Percentiles rank a stretch among this genome's conserved stretches.
Evolutionary conservation across 2,329 filamentous ascomycete genomes (phyloP).

Genomic region (Chrysoporthe austroafricana): DNA sequence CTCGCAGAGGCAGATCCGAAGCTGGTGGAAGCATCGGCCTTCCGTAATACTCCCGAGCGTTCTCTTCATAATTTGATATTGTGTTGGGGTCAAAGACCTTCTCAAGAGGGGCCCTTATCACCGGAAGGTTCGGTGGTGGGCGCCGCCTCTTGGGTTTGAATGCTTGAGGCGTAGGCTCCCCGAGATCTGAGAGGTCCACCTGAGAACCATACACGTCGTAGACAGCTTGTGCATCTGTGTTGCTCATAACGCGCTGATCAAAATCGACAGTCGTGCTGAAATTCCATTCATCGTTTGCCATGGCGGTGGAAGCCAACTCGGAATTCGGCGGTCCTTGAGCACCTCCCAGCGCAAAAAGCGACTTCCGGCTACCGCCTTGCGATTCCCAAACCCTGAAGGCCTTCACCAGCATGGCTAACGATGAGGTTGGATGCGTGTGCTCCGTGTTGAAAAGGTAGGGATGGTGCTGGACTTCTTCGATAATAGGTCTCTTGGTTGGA

Average conservation of each 20-base stretch:
- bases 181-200: constrained; percentile 49
- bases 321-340: constrained; percentile 55
- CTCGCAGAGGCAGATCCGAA: constrained; percentile 63
- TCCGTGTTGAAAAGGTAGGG: constrained; percentile 68
- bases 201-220: constrained; percentile 60
- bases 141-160: constrained; percentile 56
- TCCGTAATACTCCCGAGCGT: constrained; percentile 64
- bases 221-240: constrained; percentile 60
- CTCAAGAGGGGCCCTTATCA: constrained; percentile 62
- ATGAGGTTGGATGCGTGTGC: constrained; percentile 64
- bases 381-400: constrained; percentile 78
- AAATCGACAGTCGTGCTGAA: constrained; percentile 70
- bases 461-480: constrained; percentile 71
- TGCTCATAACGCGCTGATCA: constrained; percentile 59
- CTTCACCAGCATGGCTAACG: constrained; percentile 67
- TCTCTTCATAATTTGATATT: constrained; percentile 66
- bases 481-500: constrained; percentile 68
- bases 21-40: constrained; percentile 45
- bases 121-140: constrained; percentile 62
- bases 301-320: constrained; percentile 47
- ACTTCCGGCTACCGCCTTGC: constrained; percentile 70
- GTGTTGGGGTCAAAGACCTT: constrained; percentile 70
- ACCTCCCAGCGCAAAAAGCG: constrained; percentile 63
- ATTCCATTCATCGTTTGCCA: constrained; percentile 67
- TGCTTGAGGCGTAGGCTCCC: constrained; percentile 40